Base-by-base conservation (phyloP, 768 basidiomycete species). In the Mycena kentingensis region DNA sequence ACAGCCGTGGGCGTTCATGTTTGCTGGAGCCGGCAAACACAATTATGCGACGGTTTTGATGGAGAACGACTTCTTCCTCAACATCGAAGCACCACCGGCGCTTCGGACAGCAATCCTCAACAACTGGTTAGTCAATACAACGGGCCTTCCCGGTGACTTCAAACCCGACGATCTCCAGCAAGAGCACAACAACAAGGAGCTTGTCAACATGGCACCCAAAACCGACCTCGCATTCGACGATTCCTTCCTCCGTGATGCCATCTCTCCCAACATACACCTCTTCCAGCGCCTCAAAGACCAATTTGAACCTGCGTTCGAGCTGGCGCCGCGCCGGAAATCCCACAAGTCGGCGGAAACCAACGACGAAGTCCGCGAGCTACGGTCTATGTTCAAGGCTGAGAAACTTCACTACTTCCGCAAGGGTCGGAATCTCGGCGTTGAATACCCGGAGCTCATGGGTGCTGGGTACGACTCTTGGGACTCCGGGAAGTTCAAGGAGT, bases 71-170 rank as follows among this genome's bases (percentile, higher is more conserved):
- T 56, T 53, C 38, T 21, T 59, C 12, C 47, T 70, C 7, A 44
- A 57, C 12, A 59, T 65, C 26, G 65, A 70, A 24, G 58, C 60
- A 4, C 60, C 62, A 7, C 8, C 45, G 15, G 57, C 56, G 7
- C 51, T 69, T 2, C 43, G 51, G 1, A 51, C 59, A 19, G 62
- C 54, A 0, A 58, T 63, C 10, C 49, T 65, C 4, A 50, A 61
- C 15, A 65, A 63, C 46, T 59, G 56, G 55, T 61, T 68, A 2
- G 56, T 68, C 12, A 68, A 69, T 44, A 35, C 63, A 5, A 58
- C 58, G 2, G 64, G 55, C 12, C 45, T 53, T 28, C 49, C 51
- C 1, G 61, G 64, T 1, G 41, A 55, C 3, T 63, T 46, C 22
- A 48, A 62, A 12, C 56, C 60, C 41, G 54, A 12, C 3, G 64